These are phyloP conservation scores for Orychophragmus violaceus DNA, from an alignment of 345 rosid genomes.

Conservation along the genomic window DNA sequence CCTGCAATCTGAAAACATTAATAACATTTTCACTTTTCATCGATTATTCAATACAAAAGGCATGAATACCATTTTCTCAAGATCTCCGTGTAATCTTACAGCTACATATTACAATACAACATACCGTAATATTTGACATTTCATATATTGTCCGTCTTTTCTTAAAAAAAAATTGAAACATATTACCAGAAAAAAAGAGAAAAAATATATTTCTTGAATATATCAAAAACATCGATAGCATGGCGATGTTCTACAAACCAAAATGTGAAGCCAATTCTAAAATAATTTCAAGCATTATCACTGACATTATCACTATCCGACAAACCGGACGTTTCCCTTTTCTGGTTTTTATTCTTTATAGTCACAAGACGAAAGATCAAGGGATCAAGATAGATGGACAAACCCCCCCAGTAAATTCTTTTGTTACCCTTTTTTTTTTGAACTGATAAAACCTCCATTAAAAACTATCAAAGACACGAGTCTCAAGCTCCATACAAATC, in stretches of 20 bases:
- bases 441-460: not conserved
- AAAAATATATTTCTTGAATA: too few relatives aligned
- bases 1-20: not conserved
- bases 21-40: not conserved
- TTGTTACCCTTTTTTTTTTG: too few relatives aligned
- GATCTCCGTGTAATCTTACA: not conserved
- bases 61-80: not conserved
- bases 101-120: too few relatives aligned
- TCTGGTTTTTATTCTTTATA: not conserved
- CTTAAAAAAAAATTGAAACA: too few relatives aligned
- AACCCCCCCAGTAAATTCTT: not conserved
- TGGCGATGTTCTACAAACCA: not conserved
- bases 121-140: too few relatives aligned
- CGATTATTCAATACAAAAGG: not conserved
- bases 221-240: not conserved
- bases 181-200: too few relatives aligned
- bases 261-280: not conserved
- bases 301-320: constrained; percentile 14
- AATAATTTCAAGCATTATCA: constrained; percentile 3
- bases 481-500: too few relatives aligned
- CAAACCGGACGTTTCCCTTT: constrained; percentile 2
- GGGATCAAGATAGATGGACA: not conserved
- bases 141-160: too few relatives aligned
- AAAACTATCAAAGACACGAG: too few relatives aligned
- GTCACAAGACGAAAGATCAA: not conserved